Percentiles rank a stretch among this genome's conserved stretches.
Conservation (phyloP, 1,139 yeast species). For the Candida sp. region DNA sequence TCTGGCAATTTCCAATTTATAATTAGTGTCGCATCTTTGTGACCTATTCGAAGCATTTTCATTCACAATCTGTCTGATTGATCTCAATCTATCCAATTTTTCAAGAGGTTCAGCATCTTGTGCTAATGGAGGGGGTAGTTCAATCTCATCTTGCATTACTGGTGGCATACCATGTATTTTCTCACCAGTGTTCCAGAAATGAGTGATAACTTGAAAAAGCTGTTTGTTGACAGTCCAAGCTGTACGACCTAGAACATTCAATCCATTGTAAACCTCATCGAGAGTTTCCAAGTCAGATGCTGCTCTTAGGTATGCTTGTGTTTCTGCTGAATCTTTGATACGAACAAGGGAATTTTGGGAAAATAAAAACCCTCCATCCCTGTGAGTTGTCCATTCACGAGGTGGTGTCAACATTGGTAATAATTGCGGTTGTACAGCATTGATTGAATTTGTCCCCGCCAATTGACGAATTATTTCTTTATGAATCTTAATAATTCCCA, state of each 20-base stretch:
- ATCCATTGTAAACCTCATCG: slow-evolving; percentile 68
- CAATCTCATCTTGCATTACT: slow-evolving; percentile 43
- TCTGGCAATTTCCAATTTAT: slow-evolving; percentile 91
- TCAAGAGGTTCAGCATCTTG: slow-evolving; percentile 68
- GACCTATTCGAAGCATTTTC: slow-evolving; percentile 72
- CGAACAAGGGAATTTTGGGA: slow-evolving; percentile 65
- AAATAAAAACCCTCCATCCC: slow-evolving; percentile 80
- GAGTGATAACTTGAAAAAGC: slow-evolving; percentile 65
- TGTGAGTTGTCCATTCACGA: slow-evolving; percentile 78
- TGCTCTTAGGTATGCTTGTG: slow-evolving; percentile 79
- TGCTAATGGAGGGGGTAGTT: slow-evolving; percentile 65
- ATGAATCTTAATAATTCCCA: slow-evolving; percentile 83
- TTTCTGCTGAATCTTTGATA: slow-evolving; percentile 86
- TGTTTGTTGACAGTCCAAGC: slow-evolving; percentile 89
- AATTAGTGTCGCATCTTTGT: slow-evolving; percentile 89
- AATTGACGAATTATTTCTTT: slow-evolving; percentile 61
- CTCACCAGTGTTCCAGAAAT: slow-evolving; percentile 86
- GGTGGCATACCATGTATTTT: slow-evolving; percentile 81
- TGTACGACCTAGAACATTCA: slow-evolving; percentile 84
- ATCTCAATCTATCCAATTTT: slow-evolving; percentile 63
- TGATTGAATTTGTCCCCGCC: slow-evolving; percentile 63
- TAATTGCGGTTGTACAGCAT: slow-evolving; percentile 80
- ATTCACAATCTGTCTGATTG: slow-evolving; percentile 54
- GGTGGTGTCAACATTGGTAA: slow-evolving; percentile 94
- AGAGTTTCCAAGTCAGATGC: slow-evolving; percentile 72